Conservation (phyloP, 2,329 filamentous ascomycete genomes). For the Fusarium austroafricanum region DNA sequence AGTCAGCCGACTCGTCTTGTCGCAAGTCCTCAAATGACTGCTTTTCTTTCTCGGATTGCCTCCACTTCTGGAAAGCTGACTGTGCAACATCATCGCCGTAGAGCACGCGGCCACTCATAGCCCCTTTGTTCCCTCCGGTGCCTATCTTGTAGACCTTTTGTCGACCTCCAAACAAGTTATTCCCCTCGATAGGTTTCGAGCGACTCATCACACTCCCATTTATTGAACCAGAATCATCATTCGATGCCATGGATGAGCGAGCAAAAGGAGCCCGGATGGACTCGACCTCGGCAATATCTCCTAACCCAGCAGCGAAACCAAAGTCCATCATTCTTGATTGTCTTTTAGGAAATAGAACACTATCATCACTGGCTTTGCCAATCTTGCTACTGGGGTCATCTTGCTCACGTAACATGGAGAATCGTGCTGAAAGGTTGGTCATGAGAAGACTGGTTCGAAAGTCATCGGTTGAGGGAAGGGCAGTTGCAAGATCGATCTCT, state of each 20-base stretch:
- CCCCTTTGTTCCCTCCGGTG: constrained; percentile 60
- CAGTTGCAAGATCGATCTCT: constrained; percentile 78
- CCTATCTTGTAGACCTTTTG: constrained; percentile 95
- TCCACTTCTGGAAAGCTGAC: constrained; percentile 85
- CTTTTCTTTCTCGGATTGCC: constrained; percentile 68
- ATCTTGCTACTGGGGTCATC: constrained; percentile 90
- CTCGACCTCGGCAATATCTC: constrained; percentile 91
- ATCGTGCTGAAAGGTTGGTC: constrained; percentile 92
- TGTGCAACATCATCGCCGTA: constrained; percentile 89
- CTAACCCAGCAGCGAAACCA: constrained; percentile 68
- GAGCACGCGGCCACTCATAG: constrained; percentile 75
- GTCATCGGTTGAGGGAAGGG: constrained; percentile 84
- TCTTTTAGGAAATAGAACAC: constrained; percentile 84
- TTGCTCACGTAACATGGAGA: constrained; percentile 96
- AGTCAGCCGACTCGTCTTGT: constrained; percentile 37
- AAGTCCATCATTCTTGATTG: constrained; percentile 82
- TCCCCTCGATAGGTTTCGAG: constrained; percentile 85
- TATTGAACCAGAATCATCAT: constrained; percentile 77
- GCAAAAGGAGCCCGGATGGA: constrained; percentile 75
- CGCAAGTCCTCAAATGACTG: constrained; percentile 53
- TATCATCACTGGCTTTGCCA: constrained; percentile 95
- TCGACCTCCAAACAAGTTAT: constrained; percentile 91
- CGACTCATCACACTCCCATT: constrained; percentile 84
- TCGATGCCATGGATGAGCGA: constrained; percentile 74
- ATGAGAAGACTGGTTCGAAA: constrained; percentile 96